Evolutionary conservation across 192 early-diverging fungal species (phyloP).

Genomic region (Glomus cerebriforme): DNA sequence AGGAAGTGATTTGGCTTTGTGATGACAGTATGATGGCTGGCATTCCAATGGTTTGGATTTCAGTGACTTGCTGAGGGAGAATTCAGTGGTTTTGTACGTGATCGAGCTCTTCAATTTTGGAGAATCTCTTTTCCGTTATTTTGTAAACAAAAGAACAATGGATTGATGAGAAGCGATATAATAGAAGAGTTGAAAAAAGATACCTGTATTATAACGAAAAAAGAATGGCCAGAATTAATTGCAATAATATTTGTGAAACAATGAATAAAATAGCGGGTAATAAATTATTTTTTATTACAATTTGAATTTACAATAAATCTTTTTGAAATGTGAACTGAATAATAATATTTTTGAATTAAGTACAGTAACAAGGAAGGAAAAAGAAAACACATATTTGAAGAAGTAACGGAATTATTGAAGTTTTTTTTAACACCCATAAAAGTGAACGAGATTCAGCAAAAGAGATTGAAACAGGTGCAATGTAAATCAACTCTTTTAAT

Average conservation of each 20-base stretch:
- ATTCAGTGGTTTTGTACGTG: not conserved
- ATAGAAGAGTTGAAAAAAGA: not conserved
- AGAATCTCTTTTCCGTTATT: not conserved
- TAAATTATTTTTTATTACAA: not conserved
- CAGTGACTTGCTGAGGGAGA: not conserved
- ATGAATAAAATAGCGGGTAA: not conserved
- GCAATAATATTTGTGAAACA: not conserved
- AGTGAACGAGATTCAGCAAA: not conserved
- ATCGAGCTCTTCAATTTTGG: not conserved
- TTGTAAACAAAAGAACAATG: not conserved
- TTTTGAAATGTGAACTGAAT: too few relatives aligned
- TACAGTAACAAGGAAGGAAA: not conserved
- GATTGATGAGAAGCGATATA: not conserved
- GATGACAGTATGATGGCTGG: not conserved
- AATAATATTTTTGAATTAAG: not conserved
- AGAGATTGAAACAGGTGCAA: too few relatives aligned
- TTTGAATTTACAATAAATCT: not conserved
- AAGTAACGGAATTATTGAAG: not conserved
- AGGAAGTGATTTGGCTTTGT: too few relatives aligned
- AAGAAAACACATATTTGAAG: not conserved
- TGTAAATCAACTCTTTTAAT: too few relatives aligned
- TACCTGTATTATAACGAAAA: not conserved
- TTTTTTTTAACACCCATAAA: not conserved
- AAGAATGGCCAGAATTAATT: not conserved
- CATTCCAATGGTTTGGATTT: not conserved